These are phyloP conservation scores for Xylaria sp. DNA, from an alignment of 2,329 filamentous ascomycete species.

Conservation along the genomic window DNA sequence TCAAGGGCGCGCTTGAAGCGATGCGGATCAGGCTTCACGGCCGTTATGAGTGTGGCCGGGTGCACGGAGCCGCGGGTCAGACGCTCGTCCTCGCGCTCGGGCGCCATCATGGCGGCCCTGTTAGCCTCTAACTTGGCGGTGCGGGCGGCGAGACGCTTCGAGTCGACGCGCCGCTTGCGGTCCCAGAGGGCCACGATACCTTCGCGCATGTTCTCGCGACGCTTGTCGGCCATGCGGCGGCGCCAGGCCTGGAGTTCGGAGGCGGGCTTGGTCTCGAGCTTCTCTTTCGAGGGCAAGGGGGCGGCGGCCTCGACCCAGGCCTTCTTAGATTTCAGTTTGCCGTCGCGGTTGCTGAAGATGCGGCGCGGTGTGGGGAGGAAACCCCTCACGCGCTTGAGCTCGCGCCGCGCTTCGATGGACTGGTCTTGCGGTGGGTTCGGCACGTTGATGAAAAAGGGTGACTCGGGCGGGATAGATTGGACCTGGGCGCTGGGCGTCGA, in stretches of 20 bases:
- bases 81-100: slow-evolving; percentile 69
- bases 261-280: slow-evolving; percentile 32
- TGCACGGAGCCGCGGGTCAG: slow-evolving; percentile 66
- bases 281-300: slow-evolving; percentile 45
- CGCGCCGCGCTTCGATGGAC: slow-evolving; percentile 31
- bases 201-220: slow-evolving; percentile 66
- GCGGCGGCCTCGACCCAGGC: slow-evolving; percentile 58
- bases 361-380: slow-evolving; percentile 77
- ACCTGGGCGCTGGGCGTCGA: slow-evolving; percentile 37
- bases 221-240: slow-evolving; percentile 62
- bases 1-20: slow-evolving; percentile 51
- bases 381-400: slow-evolving; percentile 59
- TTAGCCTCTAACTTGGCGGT: slow-evolving; percentile 44
- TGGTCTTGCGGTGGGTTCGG: slow-evolving; percentile 70
- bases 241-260: slow-evolving; percentile 56
- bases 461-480: slow-evolving; percentile 70
- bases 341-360: slow-evolving; percentile 60
- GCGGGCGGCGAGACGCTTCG: slow-evolving; percentile 35
- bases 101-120: slow-evolving; percentile 49
- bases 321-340: slow-evolving; percentile 54
- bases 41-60: slow-evolving; percentile 44
- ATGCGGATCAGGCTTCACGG: slow-evolving; percentile 55
- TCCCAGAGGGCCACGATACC: slow-evolving; percentile 65
- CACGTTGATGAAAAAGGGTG: slow-evolving; percentile 79
- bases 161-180: slow-evolving; percentile 51